Evolutionary conservation across 495 filamentous ascomycete genomes (phyloP).

Genomic region (Aspergillus ellipticus): DNA sequence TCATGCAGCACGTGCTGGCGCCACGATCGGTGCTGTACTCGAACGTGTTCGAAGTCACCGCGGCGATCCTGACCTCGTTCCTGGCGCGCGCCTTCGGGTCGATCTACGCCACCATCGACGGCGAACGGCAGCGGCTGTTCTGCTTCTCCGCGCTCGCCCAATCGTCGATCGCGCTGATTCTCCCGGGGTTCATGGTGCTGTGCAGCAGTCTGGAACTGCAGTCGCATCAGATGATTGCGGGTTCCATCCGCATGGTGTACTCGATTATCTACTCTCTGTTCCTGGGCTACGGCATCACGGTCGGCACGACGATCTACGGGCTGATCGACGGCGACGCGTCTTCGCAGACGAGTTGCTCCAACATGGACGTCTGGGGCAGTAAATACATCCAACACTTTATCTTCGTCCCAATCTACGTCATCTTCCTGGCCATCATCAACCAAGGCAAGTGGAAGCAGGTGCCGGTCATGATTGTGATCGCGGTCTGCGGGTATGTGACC

Average conservation of each 20-base stretch:
- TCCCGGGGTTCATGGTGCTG: slow-evolving; percentile 83
- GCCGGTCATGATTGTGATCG: slow-evolving; percentile 80
- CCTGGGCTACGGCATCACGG: slow-evolving; percentile 91
- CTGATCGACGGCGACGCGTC: slow-evolving; percentile 72
- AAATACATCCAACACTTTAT: slow-evolving; percentile 49
- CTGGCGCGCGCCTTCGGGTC: slow-evolving; percentile 82
- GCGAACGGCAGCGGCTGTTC: slow-evolving; percentile 60
- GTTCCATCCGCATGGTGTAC: slow-evolving; percentile 92
- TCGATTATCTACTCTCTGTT: slow-evolving; percentile 93
- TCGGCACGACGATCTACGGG: slow-evolving; percentile 86
- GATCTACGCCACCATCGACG: slow-evolving; percentile 45
- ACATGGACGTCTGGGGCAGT: slow-evolving; percentile 47
- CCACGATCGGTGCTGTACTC: slow-evolving; percentile 72
- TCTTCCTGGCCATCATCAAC: slow-evolving; percentile 82
- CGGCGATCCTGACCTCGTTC: slow-evolving; percentile 82
- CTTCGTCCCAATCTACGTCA: slow-evolving; percentile 69
- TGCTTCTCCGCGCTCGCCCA: slow-evolving; percentile 93
- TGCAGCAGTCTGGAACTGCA: slow-evolving; percentile 85
- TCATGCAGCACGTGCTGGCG: slow-evolving; percentile 76
- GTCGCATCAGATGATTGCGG: slow-evolving; percentile 80
- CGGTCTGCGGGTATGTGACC: slow-evolving; percentile 75
- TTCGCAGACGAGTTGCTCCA: slow-evolving; percentile 61
- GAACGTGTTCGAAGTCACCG: slow-evolving; percentile 89
- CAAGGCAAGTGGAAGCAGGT: slow-evolving; percentile 88
- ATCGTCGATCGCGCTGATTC: slow-evolving; percentile 85